Percentiles rank a stretch among this genome's conserved stretches.
These are phyloP conservation scores for Herpotrichia juniperi DNA, from an alignment of 2,329 filamentous ascomycete species.

Conservation along the genomic window DNA sequence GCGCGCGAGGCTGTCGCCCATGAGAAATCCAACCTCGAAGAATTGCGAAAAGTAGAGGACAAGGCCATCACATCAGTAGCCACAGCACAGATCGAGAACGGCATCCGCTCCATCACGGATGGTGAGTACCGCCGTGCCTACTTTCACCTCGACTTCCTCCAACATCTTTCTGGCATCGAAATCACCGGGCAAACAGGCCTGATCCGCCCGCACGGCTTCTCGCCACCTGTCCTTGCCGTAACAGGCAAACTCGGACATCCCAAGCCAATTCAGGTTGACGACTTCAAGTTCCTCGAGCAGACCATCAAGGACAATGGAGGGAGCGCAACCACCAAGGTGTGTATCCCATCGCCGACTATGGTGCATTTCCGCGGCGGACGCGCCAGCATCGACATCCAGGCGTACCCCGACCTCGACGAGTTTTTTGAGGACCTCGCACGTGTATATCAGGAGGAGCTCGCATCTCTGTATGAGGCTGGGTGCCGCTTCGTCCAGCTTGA, in stretches of 20 bases:
- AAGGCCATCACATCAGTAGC: slow-evolving; percentile 57
- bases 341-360: slow-evolving; percentile 66
- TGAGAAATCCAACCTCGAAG: slow-evolving; percentile 48
- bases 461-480: slow-evolving; percentile 59
- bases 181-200: slow-evolving; percentile 56
- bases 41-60: slow-evolving; percentile 60
- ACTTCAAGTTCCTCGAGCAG: slow-evolving; percentile 60
- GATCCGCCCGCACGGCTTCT: slow-evolving; percentile 52
- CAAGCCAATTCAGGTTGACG: slow-evolving; percentile 61
- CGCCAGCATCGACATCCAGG: slow-evolving; percentile 58
- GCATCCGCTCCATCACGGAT: slow-evolving; percentile 59
- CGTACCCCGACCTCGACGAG: slow-evolving; percentile 61
- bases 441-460: slow-evolving; percentile 62
- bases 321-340: slow-evolving; percentile 58
- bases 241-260: slow-evolving; percentile 61
- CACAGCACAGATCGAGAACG: slow-evolving; percentile 55
- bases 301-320: slow-evolving; percentile 50
- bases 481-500: slow-evolving; percentile 65
- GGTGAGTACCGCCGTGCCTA: slow-evolving; percentile 64
- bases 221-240: slow-evolving; percentile 61
- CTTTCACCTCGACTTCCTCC: slow-evolving; percentile 65
- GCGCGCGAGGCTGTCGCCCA: slow-evolving; percentile 56
- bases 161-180: slow-evolving; percentile 61
- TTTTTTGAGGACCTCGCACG: slow-evolving; percentile 63
- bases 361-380: slow-evolving; percentile 64